These are phyloP conservation scores for Lichtheimia corymbifera DNA, from an alignment of 371 early-diverging fungal species.

Conservation along the genomic window DNA sequence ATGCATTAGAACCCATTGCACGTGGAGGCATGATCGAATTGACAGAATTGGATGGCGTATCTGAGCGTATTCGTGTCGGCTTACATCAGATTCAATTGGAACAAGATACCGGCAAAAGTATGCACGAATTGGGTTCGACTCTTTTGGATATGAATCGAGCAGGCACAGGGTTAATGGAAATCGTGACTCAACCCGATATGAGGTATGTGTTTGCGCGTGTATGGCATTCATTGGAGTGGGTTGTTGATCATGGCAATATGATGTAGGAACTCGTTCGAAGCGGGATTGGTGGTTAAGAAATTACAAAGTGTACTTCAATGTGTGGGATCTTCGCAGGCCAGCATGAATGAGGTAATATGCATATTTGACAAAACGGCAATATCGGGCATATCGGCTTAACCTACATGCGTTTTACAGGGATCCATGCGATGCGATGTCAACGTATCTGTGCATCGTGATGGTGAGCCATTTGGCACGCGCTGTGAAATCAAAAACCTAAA, in stretches of 20 bases:
- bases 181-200: slow-evolving; percentile 88
- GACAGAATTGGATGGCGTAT: slow-evolving; percentile 56
- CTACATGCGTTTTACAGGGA: slow-evolving; percentile 47
- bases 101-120: slow-evolving; percentile 90
- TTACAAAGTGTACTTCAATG: slow-evolving; percentile 74
- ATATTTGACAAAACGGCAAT: neutral
- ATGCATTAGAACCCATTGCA: slow-evolving; percentile 64
- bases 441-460: slow-evolving; percentile 71
- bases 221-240: neutral
- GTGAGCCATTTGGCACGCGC: slow-evolving; percentile 65
- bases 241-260: neutral
- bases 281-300: slow-evolving; percentile 75
- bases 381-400: too few species aligned
- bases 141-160: slow-evolving; percentile 88
- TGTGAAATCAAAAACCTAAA: slow-evolving; percentile 92
- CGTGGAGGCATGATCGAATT: slow-evolving; percentile 59
- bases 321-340: slow-evolving; percentile 73
- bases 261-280: slow-evolving; percentile 68
- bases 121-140: slow-evolving; percentile 63
- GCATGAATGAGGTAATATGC: slow-evolving; percentile 77
- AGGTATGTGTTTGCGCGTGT: slow-evolving; percentile 29
- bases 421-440: slow-evolving; percentile 93
- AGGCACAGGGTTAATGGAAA: slow-evolving; percentile 87
- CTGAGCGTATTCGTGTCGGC: slow-evolving; percentile 49
- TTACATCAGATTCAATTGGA: slow-evolving; percentile 90